A percentile compares a stretch with the other conserved stretches of the same genome.
Evolutionary conservation across 2,329 filamentous ascomycete genomes (phyloP).

Genomic region (Xylariaceae sp.): DNA sequence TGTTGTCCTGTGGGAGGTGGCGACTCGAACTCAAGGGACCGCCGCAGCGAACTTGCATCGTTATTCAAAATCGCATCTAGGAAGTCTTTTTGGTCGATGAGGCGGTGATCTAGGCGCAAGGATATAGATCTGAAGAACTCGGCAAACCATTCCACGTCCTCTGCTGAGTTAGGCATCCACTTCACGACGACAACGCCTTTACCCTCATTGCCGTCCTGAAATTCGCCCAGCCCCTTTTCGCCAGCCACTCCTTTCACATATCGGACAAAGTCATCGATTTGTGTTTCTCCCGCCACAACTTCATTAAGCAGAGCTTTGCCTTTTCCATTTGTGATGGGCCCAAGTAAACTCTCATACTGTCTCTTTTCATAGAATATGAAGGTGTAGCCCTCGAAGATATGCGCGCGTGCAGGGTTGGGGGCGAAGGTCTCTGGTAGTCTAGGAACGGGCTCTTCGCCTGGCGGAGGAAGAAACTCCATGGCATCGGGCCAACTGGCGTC

Average conservation of each 20-base stretch:
- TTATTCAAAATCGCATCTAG: constrained; percentile 82
- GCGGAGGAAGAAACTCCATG: constrained; percentile 64
- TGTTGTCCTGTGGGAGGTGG: constrained; percentile 26
- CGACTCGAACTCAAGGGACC: constrained; percentile 54
- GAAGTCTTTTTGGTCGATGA: constrained; percentile 86
- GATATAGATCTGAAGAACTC: constrained; percentile 66
- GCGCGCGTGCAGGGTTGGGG: constrained; percentile 59
- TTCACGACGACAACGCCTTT: constrained; percentile 75
- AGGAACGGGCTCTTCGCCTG: constrained; percentile 68
- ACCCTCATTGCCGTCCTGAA: constrained; percentile 58
- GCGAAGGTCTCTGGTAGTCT: constrained; percentile 64
- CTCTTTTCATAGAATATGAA: constrained; percentile 77
- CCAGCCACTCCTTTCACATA: constrained; percentile 72
- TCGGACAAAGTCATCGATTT: constrained; percentile 68
- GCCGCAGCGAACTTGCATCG: constrained; percentile 66
- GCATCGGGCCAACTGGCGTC: constrained; percentile 72
- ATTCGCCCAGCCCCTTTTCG: constrained; percentile 62
- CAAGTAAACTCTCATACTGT: constrained; percentile 71
- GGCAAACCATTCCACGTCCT: constrained; percentile 59
- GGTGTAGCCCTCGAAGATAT: constrained; percentile 79
- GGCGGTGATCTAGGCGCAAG: constrained; percentile 67
- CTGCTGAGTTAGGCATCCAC: constrained; percentile 55
- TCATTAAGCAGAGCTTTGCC: constrained; percentile 73
- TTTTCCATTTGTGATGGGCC: constrained; percentile 69
- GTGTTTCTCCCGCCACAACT: constrained; percentile 57